Conservation (phyloP, 768 basidiomycete genomes). For the Lactarius akahatsu region DNA sequence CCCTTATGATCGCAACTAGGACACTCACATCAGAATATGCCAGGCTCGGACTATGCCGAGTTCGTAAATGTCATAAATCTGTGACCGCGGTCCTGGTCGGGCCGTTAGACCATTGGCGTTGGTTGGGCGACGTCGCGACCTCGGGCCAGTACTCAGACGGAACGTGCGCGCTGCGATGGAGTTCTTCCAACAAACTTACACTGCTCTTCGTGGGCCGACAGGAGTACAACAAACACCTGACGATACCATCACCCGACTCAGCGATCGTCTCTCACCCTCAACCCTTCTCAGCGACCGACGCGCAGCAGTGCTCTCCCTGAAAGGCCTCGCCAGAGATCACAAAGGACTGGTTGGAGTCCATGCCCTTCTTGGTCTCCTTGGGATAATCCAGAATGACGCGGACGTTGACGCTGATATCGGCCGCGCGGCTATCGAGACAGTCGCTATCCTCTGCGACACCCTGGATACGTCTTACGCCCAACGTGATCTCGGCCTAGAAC, state of each 20-base stretch:
- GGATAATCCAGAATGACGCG: conserved; percentile 83
- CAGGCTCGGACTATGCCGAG: too few relatives aligned
- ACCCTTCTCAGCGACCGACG: conserved; percentile 87
- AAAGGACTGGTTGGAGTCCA: conserved; percentile 83
- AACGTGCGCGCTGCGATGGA: conserved; percentile 51
- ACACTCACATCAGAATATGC: too few relatives aligned
- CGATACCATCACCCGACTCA: conserved; percentile 85
- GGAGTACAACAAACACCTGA: conserved; percentile 79
- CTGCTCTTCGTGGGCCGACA: conserved; percentile 79
- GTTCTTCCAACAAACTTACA: conserved; percentile 82
- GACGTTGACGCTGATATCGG: conserved; percentile 90
- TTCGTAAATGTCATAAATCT: not conserved
- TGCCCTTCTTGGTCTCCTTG: conserved; percentile 74
- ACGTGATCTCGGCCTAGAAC: conserved; percentile 77
- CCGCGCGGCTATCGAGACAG: conserved; percentile 88
- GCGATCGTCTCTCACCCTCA: conserved; percentile 87
- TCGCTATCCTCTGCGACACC: conserved; percentile 80
- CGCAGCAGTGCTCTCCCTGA: conserved; percentile 90
- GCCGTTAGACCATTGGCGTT: not conserved
- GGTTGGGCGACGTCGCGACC: not conserved
- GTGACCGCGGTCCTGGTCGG: not conserved
- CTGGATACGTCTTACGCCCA: conserved; percentile 48
- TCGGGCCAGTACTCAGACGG: not conserved
- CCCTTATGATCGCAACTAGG: too few relatives aligned
- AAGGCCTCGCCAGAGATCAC: conserved; percentile 89